Evolutionary conservation across 768 basidiomycete species (phyloP).

Genomic region (Boletales sp.): DNA sequence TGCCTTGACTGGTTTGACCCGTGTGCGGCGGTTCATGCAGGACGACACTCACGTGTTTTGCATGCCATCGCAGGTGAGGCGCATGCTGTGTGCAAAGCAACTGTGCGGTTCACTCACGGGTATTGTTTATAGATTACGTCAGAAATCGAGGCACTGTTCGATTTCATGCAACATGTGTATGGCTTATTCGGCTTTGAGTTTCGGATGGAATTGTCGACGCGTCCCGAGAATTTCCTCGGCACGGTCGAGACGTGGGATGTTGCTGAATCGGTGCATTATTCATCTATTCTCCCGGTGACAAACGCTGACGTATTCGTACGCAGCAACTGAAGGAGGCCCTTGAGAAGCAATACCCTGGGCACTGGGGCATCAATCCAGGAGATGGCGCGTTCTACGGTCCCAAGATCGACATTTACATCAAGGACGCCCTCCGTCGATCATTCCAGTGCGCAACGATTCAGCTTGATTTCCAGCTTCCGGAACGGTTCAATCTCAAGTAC

Average conservation of each 20-base stretch:
- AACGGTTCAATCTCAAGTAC: slow-evolving; percentile 94
- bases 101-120: neutral
- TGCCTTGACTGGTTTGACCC: slow-evolving; percentile 86
- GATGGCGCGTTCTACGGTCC: slow-evolving; percentile 99
- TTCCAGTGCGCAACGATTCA: slow-evolving; percentile 99
- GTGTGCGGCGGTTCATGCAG: slow-evolving; percentile 93
- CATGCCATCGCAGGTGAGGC: slow-evolving; percentile 76
- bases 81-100: neutral
- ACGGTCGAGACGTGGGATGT: slow-evolving; percentile 84
- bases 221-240: slow-evolving; percentile 93
- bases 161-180: slow-evolving; percentile 94
- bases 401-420: slow-evolving; percentile 97
- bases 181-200: slow-evolving; percentile 94
- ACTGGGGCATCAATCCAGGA: slow-evolving; percentile 92
- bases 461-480: slow-evolving; percentile 97
- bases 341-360: slow-evolving; percentile 79
- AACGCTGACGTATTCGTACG: slow-evolving; percentile 3
- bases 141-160: slow-evolving; percentile 84
- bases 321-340: slow-evolving; percentile 84
- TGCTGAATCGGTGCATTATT: slow-evolving; percentile 67
- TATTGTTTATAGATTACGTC: slow-evolving; percentile 60
- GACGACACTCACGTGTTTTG: slow-evolving; percentile 99
- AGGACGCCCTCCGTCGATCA: slow-evolving; percentile 86
- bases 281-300: neutral
- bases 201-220: slow-evolving; percentile 90